Percentiles rank a stretch among this genome's conserved stretches.
Evolutionary conservation across 225 moss, liverwort and hornwort genomes (phyloP).

Genomic region (Physcomitrium patens): DNA sequence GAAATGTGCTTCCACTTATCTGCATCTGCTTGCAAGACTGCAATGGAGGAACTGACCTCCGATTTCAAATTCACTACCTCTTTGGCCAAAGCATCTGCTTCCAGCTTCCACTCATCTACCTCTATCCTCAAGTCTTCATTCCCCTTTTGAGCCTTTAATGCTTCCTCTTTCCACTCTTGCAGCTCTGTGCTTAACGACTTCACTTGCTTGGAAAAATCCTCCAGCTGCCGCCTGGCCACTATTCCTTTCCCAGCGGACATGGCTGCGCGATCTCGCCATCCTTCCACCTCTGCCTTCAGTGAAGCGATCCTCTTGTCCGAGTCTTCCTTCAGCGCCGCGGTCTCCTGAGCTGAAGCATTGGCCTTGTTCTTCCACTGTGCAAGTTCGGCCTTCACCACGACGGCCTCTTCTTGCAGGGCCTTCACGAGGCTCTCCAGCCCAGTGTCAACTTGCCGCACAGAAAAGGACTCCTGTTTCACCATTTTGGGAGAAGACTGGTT

Average conservation of each 20-base stretch:
- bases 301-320: slow-evolving; percentile 28
- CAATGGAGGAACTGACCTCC: slow-evolving; percentile 28
- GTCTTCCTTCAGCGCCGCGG: slow-evolving; percentile 35
- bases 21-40: slow-evolving; percentile 31
- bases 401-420: slow-evolving; percentile 55
- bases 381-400: slow-evolving; percentile 39
- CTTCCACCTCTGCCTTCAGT: slow-evolving; percentile 47
- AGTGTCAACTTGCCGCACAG: slow-evolving; percentile 28
- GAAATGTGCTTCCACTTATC: slow-evolving; percentile 37
- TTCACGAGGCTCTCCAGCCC: slow-evolving; percentile 44
- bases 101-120: slow-evolving; percentile 32
- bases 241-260: slow-evolving; percentile 55
- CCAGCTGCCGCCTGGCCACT: slow-evolving; percentile 48
- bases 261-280: slow-evolving; percentile 53
- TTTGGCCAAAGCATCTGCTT: slow-evolving; percentile 24
- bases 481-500: slow-evolving; percentile 22
- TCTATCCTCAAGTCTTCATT: slow-evolving; percentile 32
- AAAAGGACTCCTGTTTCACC: slow-evolving; percentile 34
- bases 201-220: slow-evolving; percentile 48
- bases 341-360: slow-evolving; percentile 46
- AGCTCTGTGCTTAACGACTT: slow-evolving; percentile 39
- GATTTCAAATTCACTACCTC: slow-evolving; percentile 24
- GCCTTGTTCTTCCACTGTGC: slow-evolving; percentile 55
- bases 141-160: slow-evolving; percentile 19
- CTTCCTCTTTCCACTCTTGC: slow-evolving; percentile 21